A percentile compares a stretch with the other conserved stretches of the same genome.
These are phyloP conservation scores for Ustilago loliicola DNA, from an alignment of 1,284 basidiomycete species.

Conservation along the genomic window DNA sequence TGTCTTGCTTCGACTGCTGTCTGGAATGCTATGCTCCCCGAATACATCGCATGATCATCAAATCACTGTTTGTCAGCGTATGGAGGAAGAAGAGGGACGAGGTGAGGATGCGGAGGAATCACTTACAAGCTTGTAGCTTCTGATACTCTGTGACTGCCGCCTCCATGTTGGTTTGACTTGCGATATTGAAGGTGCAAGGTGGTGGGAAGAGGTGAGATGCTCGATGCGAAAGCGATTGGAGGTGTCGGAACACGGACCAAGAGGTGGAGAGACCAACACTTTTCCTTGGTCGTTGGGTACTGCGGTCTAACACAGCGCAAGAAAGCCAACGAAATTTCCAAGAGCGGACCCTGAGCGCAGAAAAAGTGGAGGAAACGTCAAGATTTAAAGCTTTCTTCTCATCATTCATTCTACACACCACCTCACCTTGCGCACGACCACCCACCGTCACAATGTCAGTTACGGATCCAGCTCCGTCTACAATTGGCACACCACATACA, in stretches of 20 bases:
- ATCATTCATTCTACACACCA: not conserved
- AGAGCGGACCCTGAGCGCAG: not conserved
- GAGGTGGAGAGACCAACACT: conserved; percentile 6
- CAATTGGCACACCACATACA: not conserved
- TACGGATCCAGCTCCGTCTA: not conserved
- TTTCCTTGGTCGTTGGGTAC: no score
- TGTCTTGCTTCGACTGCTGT: conserved; percentile 61
- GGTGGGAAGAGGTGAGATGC: not conserved
- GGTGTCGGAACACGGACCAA: not conserved
- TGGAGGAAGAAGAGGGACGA: not conserved
- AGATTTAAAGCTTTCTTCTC: not conserved
- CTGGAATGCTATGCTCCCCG: conserved; percentile 55
- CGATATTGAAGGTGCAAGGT: not conserved
- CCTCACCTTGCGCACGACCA: not conserved
- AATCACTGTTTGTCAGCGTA: no score
- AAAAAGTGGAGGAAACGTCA: conserved; percentile 11
- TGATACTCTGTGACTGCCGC: conserved; percentile 48
- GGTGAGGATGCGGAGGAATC: not conserved
- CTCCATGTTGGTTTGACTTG: conserved; percentile 34
- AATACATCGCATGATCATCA: no score
- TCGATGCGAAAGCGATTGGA: conserved; percentile 10
- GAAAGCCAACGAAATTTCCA: not conserved
- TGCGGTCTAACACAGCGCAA: conserved; percentile 9
- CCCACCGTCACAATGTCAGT: conserved; percentile 5
- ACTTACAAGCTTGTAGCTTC: conserved; percentile 56